Evolutionary conservation across 2,329 filamentous ascomycete species (phyloP).

Genomic region (Aspergillus sp.): DNA sequence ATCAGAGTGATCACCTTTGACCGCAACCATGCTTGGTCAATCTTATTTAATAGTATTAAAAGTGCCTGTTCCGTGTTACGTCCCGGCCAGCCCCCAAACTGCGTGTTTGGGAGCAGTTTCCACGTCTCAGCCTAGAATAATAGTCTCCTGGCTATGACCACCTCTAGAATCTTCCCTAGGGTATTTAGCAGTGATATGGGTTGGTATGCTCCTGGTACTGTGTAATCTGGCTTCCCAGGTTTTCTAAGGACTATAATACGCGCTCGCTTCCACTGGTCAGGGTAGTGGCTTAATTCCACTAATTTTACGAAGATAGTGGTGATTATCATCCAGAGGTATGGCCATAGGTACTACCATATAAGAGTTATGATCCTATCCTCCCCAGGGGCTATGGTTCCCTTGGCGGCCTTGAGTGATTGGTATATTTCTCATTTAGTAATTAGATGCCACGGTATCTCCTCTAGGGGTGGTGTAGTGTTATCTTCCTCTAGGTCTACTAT

Average conservation of each 20-base stretch:
- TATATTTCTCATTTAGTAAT: conserved; percentile 25
- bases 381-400: conserved; percentile 23
- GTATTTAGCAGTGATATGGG: conserved; percentile 34
- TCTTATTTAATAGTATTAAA: conserved; percentile 24
- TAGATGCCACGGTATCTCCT: conserved; percentile 23
- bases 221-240: conserved; percentile 32
- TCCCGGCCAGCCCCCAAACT: conserved; percentile 29
- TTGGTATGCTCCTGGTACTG: conserved; percentile 26
- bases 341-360: conserved; percentile 22
- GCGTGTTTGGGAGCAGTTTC: conserved; percentile 26
- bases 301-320: conserved; percentile 20
- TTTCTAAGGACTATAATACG: conserved; percentile 32
- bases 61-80: conserved; percentile 28
- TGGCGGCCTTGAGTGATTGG: conserved; percentile 18
- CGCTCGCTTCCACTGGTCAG: conserved; percentile 22
- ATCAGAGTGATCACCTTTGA: conserved; percentile 25
- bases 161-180: conserved; percentile 28
- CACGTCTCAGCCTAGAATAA: too few species aligned
- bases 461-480: neutral
- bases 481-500: conserved; percentile 1
- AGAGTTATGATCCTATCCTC: conserved; percentile 8
- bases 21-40: conserved; percentile 22
- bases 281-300: conserved; percentile 25
- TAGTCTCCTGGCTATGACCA: conserved; percentile 10
- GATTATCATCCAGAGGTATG: conserved; percentile 10